Base-by-base conservation (phyloP, 2,329 filamentous ascomycete genomes). In the Fusarium begoniae region DNA sequence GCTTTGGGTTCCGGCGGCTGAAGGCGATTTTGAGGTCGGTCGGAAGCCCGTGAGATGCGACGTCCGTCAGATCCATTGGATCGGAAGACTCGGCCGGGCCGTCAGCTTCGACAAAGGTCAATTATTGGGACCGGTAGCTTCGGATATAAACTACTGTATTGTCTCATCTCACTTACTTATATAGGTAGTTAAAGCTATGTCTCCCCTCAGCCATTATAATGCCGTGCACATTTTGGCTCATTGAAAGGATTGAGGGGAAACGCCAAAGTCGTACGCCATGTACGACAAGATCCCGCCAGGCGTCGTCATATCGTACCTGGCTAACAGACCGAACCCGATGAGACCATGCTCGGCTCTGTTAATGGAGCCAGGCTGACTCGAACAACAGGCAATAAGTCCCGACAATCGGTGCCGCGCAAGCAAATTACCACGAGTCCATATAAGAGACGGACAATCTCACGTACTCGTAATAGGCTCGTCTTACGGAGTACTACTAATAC, bases 221-320 rank as follows among this genome's bases (percentile, higher is more conserved):
- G 55, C 28, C 10, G 22, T 44, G 32, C 37, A 26, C 30, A 30
- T 32, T 17, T 57, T 69, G 26, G 35, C 43, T 32, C 40, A 41
- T n/a, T 55, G 35, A 41, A 41, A 22, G 43, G 32, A 30, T 26
- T 41, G 44, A 35, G 17, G 55, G 47, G 30, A 20, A 47, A 51
- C 28, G 32, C 24, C n/a, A 43, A 47, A 58, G 44, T 47, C 69
- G 60, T 58, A 62, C 56, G 56, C 58, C 57, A 62, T 61, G 47
- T 54, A 48, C 66, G 35, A 69, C 45, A 43, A 38, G 18, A 48
- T 67, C 12, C 44, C 32, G n/a, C 35, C 37, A 55, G 30, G 30
- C 70, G 61, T 74, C 71, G 67, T 74, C 67, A 72, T 64, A 17
- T 60, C 60, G 67, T 70, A n/a, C 67, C 67, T 70, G 66, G 41